phyloP scores from a whole-genome alignment of 2,329 filamentous ascomycete genomes.

The Colletotrichum nymphaeae region DNA sequence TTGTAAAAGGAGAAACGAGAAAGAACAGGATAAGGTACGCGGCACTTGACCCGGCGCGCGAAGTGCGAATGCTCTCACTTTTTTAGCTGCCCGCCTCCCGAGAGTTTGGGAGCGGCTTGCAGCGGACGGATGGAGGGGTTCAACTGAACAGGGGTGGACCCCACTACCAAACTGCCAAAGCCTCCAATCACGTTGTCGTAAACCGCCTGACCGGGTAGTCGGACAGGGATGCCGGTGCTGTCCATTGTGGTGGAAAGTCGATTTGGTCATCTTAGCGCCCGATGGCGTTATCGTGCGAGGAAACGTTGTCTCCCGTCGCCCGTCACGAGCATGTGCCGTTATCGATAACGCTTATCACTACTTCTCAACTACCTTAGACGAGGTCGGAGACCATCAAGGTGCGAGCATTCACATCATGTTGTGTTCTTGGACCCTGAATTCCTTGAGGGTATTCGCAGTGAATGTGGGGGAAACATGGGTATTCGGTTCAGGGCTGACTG shows the following conservation, averaged over 20 bases:
- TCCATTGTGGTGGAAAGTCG: not conserved
- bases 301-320: not conserved
- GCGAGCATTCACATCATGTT: not conserved
- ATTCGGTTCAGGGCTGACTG: not conserved
- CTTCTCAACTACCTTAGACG: not conserved
- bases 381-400: slow-evolving; percentile 21
- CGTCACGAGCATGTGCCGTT: not conserved
- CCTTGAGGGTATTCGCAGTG: not conserved
- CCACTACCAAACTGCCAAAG: not conserved
- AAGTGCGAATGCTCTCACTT: slow-evolving; percentile 6
- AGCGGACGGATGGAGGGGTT: not conserved
- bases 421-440: slow-evolving; percentile 4
- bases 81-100: slow-evolving; percentile 6
- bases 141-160: slow-evolving; percentile 4
- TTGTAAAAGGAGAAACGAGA: not conserved
- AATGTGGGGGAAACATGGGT: not conserved
- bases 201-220: slow-evolving; percentile 30
- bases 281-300: slow-evolving; percentile 29
- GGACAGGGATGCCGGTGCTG: slow-evolving; percentile 15
- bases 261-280: slow-evolving; percentile 29
- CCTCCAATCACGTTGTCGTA: slow-evolving; percentile 20
- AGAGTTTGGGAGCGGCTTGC: slow-evolving; percentile 14
- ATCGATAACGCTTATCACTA: slow-evolving; percentile 3
- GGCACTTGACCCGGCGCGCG: not conserved
- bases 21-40: not conserved